A percentile compares a stretch with the other conserved stretches of the same genome.
Evolutionary conservation across 2,329 filamentous ascomycete genomes (phyloP).

Genomic region (Cryphonectria japonica): DNA sequence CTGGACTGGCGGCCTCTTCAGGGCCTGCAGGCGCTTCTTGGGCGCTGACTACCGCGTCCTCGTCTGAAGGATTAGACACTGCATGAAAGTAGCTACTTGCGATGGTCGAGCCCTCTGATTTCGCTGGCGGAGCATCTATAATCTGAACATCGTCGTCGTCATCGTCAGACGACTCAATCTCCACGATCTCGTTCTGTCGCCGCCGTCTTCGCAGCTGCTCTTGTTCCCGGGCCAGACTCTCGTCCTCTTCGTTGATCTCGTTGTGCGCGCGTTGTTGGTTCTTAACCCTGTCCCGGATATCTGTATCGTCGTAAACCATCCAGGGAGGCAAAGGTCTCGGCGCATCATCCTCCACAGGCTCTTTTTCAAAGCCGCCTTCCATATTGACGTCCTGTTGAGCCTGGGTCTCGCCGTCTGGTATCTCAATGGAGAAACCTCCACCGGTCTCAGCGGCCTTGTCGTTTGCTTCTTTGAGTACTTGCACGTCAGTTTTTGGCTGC

Average conservation of each 20-base stretch:
- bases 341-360: slow-evolving; percentile 45
- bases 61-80: slow-evolving; percentile 36
- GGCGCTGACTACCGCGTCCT: not conserved
- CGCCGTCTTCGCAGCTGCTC: slow-evolving; percentile 50
- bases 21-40: not conserved
- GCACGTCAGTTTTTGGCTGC: slow-evolving; percentile 27
- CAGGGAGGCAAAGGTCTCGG: slow-evolving; percentile 74
- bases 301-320: slow-evolving; percentile 66
- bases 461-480: slow-evolving; percentile 29
- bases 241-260: slow-evolving; percentile 67
- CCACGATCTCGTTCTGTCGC: slow-evolving; percentile 56
- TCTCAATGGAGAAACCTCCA: slow-evolving; percentile 43
- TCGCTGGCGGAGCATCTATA: slow-evolving; percentile 48
- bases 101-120: not conserved
- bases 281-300: slow-evolving; percentile 67
- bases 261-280: slow-evolving; percentile 60
- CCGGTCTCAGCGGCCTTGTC: slow-evolving; percentile 35
- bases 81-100: not conserved
- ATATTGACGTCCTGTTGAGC: slow-evolving; percentile 45
- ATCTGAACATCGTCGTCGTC: slow-evolving; percentile 62
- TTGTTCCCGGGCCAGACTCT: slow-evolving; percentile 60
- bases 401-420: slow-evolving; percentile 28
- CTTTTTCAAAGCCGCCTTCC: slow-evolving; percentile 69
- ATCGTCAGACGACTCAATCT: slow-evolving; percentile 66
- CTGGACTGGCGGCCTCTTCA: not conserved